These are phyloP conservation scores for Ramichloridium luteum DNA, from an alignment of 2,329 filamentous ascomycete genomes.

Conservation along the genomic window DNA sequence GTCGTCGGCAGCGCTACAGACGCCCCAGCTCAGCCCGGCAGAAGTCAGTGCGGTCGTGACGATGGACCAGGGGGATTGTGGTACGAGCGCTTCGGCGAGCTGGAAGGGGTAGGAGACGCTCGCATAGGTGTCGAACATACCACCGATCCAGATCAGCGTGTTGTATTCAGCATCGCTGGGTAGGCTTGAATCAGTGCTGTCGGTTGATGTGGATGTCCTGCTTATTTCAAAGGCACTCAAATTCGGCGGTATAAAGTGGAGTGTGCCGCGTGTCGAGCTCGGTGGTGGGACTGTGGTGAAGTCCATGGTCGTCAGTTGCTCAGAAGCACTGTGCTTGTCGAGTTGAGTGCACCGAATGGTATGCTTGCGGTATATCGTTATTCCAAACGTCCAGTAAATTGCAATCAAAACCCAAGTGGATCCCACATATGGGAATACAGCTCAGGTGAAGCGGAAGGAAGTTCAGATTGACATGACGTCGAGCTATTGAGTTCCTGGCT, in stretches of 20 bases:
- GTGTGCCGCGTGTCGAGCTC: slow-evolving; percentile 21
- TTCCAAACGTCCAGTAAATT: neutral
- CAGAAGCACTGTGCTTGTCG: neutral
- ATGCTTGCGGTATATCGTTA: neutral
- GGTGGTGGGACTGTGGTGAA: slow-evolving; percentile 4
- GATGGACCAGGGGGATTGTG: slow-evolving; percentile 43
- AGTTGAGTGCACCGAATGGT: neutral
- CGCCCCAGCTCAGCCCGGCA: slow-evolving; percentile 44
- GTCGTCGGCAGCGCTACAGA: slow-evolving; percentile 37
- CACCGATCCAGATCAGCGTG: slow-evolving; percentile 57
- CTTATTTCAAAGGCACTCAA: slow-evolving; percentile 37
- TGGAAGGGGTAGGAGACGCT: slow-evolving; percentile 46
- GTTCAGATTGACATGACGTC: slow-evolving; percentile 1
- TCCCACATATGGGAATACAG: slow-evolving; percentile 1
- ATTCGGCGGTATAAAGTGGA: slow-evolving; percentile 31
- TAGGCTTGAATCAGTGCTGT: no score
- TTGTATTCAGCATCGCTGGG: slow-evolving; percentile 34
- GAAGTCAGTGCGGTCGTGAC: slow-evolving; percentile 32
- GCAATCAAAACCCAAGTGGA: neutral
- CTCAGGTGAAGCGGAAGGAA: no score
- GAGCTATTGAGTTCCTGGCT: no score
- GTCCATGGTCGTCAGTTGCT: slow-evolving; percentile 3
- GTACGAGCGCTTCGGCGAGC: slow-evolving; percentile 37
- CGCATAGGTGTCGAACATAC: slow-evolving; percentile 57
- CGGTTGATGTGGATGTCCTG: no score